Evolutionary conservation across 768 basidiomycete species (phyloP).

Genomic region (Podaxis mareebaensis): DNA sequence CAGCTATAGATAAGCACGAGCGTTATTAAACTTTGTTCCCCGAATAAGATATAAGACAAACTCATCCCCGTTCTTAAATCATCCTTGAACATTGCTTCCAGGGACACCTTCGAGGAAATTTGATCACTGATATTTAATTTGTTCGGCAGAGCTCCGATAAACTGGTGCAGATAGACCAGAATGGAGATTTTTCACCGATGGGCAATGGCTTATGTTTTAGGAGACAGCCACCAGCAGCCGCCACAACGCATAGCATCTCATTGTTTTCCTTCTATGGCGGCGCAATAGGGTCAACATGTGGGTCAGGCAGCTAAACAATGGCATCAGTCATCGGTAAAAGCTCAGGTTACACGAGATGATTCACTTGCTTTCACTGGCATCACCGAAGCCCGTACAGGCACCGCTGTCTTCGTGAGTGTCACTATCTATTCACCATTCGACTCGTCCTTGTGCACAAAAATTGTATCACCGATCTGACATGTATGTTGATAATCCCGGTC

Average conservation of each 20-base stretch:
- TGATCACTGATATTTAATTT: background rate
- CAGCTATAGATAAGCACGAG: background rate
- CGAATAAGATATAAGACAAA: background rate
- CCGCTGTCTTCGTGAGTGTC: background rate
- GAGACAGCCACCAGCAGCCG: no score
- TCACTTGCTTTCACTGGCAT: no score
- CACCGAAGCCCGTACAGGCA: background rate
- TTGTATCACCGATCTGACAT: background rate
- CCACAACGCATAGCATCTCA: no score
- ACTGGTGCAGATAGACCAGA: background rate
- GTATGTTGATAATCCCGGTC: background rate
- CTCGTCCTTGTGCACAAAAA: background rate
- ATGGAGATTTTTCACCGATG: background rate
- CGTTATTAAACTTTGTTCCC: background rate
- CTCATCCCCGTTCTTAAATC: conserved; percentile 1
- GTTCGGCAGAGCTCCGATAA: background rate
- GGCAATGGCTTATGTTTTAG: background rate
- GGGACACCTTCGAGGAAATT: background rate
- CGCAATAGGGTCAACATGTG: no score
- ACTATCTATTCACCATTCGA: background rate
- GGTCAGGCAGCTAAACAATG: no score
- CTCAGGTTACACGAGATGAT: no score
- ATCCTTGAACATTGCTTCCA: background rate
- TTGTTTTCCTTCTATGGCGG: no score
- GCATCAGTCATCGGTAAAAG: no score